Evolutionary conservation across 441 rosid species (phyloP).

Genomic region (Rhodomyrtus psidioides): DNA sequence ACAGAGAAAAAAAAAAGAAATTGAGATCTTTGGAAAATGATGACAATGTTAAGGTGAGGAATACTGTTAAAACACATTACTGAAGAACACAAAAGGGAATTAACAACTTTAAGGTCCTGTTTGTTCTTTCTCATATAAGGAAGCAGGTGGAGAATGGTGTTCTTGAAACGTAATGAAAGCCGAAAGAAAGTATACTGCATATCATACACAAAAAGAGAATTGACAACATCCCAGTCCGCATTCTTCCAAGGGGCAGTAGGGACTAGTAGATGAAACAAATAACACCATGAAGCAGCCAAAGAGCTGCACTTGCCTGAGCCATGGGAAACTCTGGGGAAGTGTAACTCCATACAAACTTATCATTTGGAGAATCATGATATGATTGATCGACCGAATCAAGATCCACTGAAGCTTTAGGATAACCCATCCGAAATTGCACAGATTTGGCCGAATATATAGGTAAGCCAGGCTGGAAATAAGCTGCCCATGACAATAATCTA

Average conservation of each 20-base stretch:
- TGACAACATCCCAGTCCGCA: neutral
- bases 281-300: neutral
- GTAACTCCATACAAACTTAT: slow-evolving; percentile 68
- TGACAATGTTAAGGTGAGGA: neutral
- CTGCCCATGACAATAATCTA: slow-evolving; percentile 25
- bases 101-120: neutral
- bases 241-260: neutral
- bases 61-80: neutral
- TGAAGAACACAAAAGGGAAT: neutral
- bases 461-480: slow-evolving; percentile 56
- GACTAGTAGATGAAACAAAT: neutral
- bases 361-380: slow-evolving; percentile 18
- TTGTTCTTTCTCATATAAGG: neutral
- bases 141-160: neutral
- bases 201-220: neutral
- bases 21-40: neutral
- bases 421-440: slow-evolving; percentile 76
- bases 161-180: neutral
- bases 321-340: slow-evolving; percentile 79
- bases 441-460: slow-evolving; percentile 81
- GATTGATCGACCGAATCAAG: slow-evolving; percentile 14
- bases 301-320: slow-evolving; percentile 52
- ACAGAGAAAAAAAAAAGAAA: neutral
- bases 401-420: slow-evolving; percentile 21
- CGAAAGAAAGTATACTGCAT: neutral